Percentiles rank a stretch among this genome's conserved stretches.
Evolutionary conservation across 1,284 basidiomycete genomes (phyloP).

Genomic region (Papiliotrema fonsecae): DNA sequence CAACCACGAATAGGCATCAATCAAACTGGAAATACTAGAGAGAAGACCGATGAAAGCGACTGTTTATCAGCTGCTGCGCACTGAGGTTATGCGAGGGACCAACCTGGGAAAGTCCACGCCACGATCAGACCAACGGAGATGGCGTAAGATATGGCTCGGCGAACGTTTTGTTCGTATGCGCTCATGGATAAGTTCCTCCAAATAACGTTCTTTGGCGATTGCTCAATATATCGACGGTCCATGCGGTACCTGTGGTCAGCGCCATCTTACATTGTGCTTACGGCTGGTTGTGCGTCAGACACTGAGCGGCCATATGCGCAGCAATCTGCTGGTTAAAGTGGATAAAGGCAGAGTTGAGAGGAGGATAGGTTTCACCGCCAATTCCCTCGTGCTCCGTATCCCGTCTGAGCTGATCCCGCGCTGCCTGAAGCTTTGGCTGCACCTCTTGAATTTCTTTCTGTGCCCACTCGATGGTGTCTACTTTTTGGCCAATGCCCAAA

Average conservation of each 20-base stretch:
- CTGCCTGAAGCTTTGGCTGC: slow-evolving; percentile 23
- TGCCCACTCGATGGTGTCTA: slow-evolving; percentile 89
- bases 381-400: slow-evolving; percentile 32
- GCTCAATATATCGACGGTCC: slow-evolving; percentile 62
- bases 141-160: slow-evolving; percentile 51
- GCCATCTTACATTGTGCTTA: slow-evolving; percentile 41
- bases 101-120: slow-evolving; percentile 59
- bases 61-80: slow-evolving; percentile 3
- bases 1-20: slow-evolving; percentile 55
- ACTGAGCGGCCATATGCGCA: slow-evolving; percentile 76
- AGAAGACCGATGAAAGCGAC: slow-evolving; percentile 52
- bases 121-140: slow-evolving; percentile 60
- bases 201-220: slow-evolving; percentile 67
- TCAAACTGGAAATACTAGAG: slow-evolving; percentile 52
- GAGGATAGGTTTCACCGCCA: slow-evolving; percentile 55
- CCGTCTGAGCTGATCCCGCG: slow-evolving; percentile 51
- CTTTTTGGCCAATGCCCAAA: slow-evolving; percentile 64
- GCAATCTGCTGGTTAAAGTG: slow-evolving; percentile 91
- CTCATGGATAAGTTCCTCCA: slow-evolving; percentile 65
- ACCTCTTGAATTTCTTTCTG: slow-evolving; percentile 39
- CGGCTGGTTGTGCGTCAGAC: slow-evolving; percentile 69
- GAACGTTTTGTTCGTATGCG: slow-evolving; percentile 75
- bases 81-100: slow-evolving; percentile 1
- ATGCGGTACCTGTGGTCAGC: slow-evolving; percentile 50
- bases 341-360: slow-evolving; percentile 80